Evolutionary conservation across 257 asterid species (phyloP).

Genomic region (Gentiana straminea): DNA sequence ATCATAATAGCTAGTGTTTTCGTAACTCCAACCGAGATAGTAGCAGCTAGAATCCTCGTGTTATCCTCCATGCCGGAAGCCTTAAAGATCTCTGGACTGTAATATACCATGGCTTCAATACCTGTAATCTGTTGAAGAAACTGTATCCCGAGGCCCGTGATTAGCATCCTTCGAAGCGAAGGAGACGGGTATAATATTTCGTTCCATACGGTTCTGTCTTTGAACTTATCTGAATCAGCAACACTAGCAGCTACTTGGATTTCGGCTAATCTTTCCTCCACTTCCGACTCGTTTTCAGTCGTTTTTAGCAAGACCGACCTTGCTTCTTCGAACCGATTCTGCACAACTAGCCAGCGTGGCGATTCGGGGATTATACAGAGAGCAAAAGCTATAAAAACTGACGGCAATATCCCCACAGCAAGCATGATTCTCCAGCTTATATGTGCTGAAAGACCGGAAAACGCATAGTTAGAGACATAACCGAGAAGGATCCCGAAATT

Average conservation of each 20-base stretch:
- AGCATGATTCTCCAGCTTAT: constrained; percentile 64
- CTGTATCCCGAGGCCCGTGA: constrained; percentile 60
- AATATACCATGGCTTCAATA: constrained; percentile 57
- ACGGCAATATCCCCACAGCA: constrained; percentile 53
- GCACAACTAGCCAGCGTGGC: constrained; percentile 61
- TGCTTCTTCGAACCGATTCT: constrained; percentile 42
- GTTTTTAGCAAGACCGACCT: constrained; percentile 35
- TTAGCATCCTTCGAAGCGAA: constrained; percentile 42
- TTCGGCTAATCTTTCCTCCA: constrained; percentile 49
- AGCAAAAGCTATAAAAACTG: constrained; percentile 35
- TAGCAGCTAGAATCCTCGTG: constrained; percentile 38
- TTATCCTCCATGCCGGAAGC: constrained; percentile 42
- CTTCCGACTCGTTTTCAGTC: constrained; percentile 27
- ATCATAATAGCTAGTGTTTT: constrained; percentile 42
- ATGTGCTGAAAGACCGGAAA: constrained; percentile 48
- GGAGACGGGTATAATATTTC: constrained; percentile 46
- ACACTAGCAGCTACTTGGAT: constrained; percentile 42
- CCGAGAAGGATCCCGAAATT: constrained; percentile 60
- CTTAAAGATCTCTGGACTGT: constrained; percentile 46
- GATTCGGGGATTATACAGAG: constrained; percentile 49
- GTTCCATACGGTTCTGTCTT: constrained; percentile 39
- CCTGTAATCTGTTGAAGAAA: constrained; percentile 54
- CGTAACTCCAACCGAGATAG: constrained; percentile 56
- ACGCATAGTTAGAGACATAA: constrained; percentile 46
- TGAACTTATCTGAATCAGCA: constrained; percentile 17